Conservation (phyloP, 495 filamentous ascomycete species). For the Antarctomyces pellizariae region DNA sequence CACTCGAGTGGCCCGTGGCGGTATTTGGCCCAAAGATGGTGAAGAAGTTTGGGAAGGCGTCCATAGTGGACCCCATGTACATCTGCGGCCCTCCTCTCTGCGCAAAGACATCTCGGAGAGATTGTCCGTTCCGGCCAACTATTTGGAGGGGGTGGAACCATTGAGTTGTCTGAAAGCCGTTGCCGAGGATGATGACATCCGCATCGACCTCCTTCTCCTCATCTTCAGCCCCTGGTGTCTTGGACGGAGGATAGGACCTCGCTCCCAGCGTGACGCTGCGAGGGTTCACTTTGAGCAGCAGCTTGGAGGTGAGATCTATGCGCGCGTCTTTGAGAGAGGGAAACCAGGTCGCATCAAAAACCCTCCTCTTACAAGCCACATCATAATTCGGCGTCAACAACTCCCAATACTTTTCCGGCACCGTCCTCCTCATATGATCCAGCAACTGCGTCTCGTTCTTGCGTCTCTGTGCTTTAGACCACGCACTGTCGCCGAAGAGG, state of each 20-base stretch:
- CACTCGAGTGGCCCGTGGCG: slow-evolving; percentile 35
- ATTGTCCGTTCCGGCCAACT: slow-evolving; percentile 22
- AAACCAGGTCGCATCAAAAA: slow-evolving; percentile 34
- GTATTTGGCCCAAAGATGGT: slow-evolving; percentile 43
- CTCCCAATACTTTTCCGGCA: slow-evolving; percentile 37
- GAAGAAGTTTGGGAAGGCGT: slow-evolving; percentile 48
- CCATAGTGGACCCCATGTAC: slow-evolving; percentile 39
- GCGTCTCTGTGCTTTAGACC: slow-evolving; percentile 14
- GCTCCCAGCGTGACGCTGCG: slow-evolving; percentile 29
- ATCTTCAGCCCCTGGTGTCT: slow-evolving; percentile 7
- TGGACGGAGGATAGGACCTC: slow-evolving; percentile 19
- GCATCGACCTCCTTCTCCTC: slow-evolving; percentile 24
- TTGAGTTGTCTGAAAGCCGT: slow-evolving; percentile 27
- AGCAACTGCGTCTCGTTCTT: slow-evolving; percentile 19
- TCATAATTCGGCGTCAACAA: slow-evolving; percentile 37
- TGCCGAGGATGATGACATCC: slow-evolving; percentile 34
- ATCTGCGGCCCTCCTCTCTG: slow-evolving; percentile 31
- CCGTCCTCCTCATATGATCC: slow-evolving; percentile 22
- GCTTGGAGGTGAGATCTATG: slow-evolving; percentile 26
- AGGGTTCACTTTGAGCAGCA: slow-evolving; percentile 23
- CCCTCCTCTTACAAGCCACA: slow-evolving; percentile 36
- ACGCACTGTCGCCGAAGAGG: slow-evolving; percentile 14
- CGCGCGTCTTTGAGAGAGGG: slow-evolving; percentile 25
- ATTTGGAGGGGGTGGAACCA: slow-evolving; percentile 19
- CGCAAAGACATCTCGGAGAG: slow-evolving; percentile 29